Evolutionary conservation across 768 basidiomycete species (phyloP).

Genomic region (Termitomyces sp.): DNA sequence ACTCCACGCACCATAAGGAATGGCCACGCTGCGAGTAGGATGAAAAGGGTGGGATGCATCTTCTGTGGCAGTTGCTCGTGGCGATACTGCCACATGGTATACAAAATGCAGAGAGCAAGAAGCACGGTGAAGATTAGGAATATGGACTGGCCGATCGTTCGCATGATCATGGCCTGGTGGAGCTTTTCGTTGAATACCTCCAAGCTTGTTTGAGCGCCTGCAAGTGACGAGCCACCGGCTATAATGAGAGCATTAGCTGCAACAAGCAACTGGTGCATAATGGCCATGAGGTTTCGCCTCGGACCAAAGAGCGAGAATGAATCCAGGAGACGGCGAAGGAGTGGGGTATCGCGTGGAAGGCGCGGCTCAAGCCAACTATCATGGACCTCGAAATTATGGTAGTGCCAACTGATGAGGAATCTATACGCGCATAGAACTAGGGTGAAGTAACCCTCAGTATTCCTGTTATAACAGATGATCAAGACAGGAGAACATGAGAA

Average conservation of each 20-base stretch:
- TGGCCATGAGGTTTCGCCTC: slow-evolving; percentile 23
- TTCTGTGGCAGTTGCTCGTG: slow-evolving; percentile 9
- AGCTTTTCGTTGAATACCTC: slow-evolving; percentile 10
- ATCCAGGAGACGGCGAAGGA: slow-evolving; percentile 16
- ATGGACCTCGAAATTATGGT: slow-evolving; percentile 25
- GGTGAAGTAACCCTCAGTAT: slow-evolving; percentile 30
- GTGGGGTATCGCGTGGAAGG: slow-evolving; percentile 11
- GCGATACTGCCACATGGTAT: slow-evolving; percentile 22
- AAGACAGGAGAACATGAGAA: not conserved
- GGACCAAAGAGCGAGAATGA: slow-evolving; percentile 21
- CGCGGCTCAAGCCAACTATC: slow-evolving; percentile 33
- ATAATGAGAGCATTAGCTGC: slow-evolving; percentile 29
- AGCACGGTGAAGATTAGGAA: slow-evolving; percentile 27
- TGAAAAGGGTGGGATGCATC: slow-evolving; percentile 24
- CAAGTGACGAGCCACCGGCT: slow-evolving; percentile 27
- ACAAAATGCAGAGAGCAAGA: slow-evolving; percentile 20
- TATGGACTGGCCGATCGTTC: slow-evolving; percentile 27
- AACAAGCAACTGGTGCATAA: slow-evolving; percentile 27
- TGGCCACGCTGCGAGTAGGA: slow-evolving; percentile 27
- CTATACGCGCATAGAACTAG: slow-evolving; percentile 30
- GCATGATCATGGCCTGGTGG: slow-evolving; percentile 23
- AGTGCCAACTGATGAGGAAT: slow-evolving; percentile 33
- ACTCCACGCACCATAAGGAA: slow-evolving; percentile 29
- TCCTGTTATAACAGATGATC: slow-evolving; percentile 6
- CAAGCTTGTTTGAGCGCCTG: slow-evolving; percentile 18